phyloP scores from a whole-genome alignment of 169 alveolate genomes.

The Plasmodium blacklocki region DNA sequence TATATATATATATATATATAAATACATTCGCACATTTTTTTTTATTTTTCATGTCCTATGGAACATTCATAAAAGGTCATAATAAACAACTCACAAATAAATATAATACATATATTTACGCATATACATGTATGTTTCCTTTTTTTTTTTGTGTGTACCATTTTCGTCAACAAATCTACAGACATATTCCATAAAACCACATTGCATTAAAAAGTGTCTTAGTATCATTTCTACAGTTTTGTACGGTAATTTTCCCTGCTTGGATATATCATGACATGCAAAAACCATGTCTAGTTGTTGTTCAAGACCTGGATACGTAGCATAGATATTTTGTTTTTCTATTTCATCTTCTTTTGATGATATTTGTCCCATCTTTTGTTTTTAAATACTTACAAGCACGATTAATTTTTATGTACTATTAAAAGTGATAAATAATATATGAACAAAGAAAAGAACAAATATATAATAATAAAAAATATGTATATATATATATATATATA shows the following conservation, averaged over 20 bases:
- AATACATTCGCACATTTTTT: background rate
- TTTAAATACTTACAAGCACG: background rate
- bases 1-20: background rate
- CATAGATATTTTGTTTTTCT: constrained; percentile 57
- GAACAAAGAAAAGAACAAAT: too few species aligned
- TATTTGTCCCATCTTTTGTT: constrained; percentile 51
- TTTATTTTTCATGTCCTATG: background rate
- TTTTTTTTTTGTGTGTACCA: constrained; percentile 77
- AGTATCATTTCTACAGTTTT: constrained; percentile 86
- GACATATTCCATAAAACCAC: constrained; percentile 88
- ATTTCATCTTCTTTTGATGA: constrained; percentile 55
- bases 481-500: too few species aligned
- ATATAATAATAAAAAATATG: too few species aligned
- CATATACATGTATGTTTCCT: background rate
- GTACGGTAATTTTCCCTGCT: constrained; percentile 84
- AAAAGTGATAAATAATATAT: background rate
- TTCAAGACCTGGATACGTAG: constrained; percentile 87
- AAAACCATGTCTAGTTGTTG: constrained; percentile 86
- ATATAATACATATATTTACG: too few species aligned
- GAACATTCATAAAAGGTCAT: too few species aligned
- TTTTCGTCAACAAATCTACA: constrained; percentile 79
- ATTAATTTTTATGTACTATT: constrained; percentile 18
- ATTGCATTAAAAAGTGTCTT: constrained; percentile 87
- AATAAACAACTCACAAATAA: too few species aligned
- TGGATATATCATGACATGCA: constrained; percentile 86